Evolutionary conservation across 768 basidiomycete species (phyloP), one percentile per base, ranked within the genome.

Genomic region (Suillus sp.): DNA sequence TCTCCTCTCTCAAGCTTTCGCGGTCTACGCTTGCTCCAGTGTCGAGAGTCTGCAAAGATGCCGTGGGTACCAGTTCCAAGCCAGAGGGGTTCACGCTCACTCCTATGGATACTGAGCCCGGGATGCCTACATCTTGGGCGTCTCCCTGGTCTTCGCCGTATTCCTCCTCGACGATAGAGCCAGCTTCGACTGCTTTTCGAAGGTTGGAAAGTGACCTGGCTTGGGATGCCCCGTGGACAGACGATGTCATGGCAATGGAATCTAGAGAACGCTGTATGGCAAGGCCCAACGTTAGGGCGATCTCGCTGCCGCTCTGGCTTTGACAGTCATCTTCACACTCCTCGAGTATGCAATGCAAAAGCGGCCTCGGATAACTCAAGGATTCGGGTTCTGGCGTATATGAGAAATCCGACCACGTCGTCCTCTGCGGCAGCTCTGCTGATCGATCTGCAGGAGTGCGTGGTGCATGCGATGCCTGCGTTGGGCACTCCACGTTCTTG

Each of bases 391-490:
- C 65, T 42, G 61, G 60, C 8, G 62, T 67, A 3, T 66, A 65
- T 9, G 72, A 62, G 56, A 76, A 75, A 59, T 70, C 67, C 54
- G 74, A 75, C 74, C 73, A 73, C 22, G 75, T 76, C 43, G 74
- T 71, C 51, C 66, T 70, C 13, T 65, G 66, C 22, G 14, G 59
- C 13, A 56, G 30, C 27, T 10, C 45, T 4, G 51, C 45, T 2
- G 63, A 34, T 4, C 48, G 32, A 25, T 42, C 34, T 56, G 51
- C 66, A 37, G 34, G 38, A 20, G 38, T 20, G 18, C n/a, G 3
- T 53, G 37, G 38, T 38, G 37, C 32, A 53, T n/a, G 55, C 10
- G 55, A 38, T 38, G 16, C 4, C 25, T 38, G 37, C 18, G 34
- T 35, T 35, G 55, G 37, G 25, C 37, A 38, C 38, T 56, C 25